phyloP scores from a whole-genome alignment of 768 basidiomycete genomes.

The Nidularia pulvinata region DNA sequence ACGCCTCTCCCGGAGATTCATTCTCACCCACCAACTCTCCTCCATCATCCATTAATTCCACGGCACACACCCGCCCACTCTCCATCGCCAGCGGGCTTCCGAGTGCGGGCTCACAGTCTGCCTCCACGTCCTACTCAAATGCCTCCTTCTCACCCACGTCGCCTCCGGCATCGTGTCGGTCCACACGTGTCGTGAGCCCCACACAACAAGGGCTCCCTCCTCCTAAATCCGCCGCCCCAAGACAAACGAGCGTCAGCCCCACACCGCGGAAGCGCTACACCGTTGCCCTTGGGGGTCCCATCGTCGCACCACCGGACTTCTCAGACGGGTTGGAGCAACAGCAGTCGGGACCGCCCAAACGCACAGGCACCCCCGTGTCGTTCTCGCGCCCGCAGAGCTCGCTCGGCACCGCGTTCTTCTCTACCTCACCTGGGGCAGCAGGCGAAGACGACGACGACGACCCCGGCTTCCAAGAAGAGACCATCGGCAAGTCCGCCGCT shows the following conservation, averaged over 20 bases:
- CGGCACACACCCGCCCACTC: constrained; percentile 41
- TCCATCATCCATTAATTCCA: constrained; percentile 53
- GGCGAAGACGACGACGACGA: constrained; percentile 31
- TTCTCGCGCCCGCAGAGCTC: constrained; percentile 17
- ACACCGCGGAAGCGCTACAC: constrained; percentile 87
- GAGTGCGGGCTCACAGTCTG: constrained; percentile 12
- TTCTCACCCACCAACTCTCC: constrained; percentile 44
- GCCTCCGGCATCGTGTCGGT: constrained; percentile 18
- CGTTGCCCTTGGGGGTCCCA: constrained; percentile 78
- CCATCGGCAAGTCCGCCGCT: constrained; percentile 57
- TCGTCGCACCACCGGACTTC: constrained; percentile 40
- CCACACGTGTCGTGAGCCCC: constrained; percentile 12
- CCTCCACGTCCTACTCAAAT: constrained; percentile 18
- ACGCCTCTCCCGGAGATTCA: constrained; percentile 61
- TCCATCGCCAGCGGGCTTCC: constrained; percentile 41
- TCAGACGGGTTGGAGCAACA: constrained; percentile 2
- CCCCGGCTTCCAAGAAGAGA: constrained; percentile 50
- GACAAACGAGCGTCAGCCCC: constrained; percentile 60
- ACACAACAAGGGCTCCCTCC: constrained; percentile 33
- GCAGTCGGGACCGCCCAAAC: constrained; percentile 1
- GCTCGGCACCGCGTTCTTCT: constrained; percentile 42
- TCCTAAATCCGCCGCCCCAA: constrained; percentile 32
- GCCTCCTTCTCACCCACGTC: constrained; percentile 21
- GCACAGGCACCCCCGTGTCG: constrained; percentile 10
- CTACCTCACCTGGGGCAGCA: constrained; percentile 25